These are phyloP conservation scores for Daldinia decipiens DNA, from an alignment of 495 filamentous ascomycete genomes.

Conservation along the genomic window DNA sequence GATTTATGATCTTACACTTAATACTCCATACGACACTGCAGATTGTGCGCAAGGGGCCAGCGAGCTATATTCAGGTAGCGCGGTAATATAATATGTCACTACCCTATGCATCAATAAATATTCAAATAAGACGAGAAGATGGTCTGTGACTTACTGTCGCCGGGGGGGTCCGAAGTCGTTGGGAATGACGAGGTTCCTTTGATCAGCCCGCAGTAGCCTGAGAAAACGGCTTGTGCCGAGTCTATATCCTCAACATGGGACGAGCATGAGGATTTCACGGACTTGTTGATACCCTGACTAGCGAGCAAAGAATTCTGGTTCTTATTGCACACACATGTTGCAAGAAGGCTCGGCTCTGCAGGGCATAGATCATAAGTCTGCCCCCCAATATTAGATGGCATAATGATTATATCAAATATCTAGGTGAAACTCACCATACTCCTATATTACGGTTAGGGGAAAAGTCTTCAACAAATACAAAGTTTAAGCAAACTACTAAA, in stretches of 20 bases:
- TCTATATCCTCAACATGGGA: constrained; percentile 54
- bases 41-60: constrained; percentile 56
- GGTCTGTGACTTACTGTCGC: constrained; percentile 51
- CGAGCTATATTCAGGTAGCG: constrained; percentile 54
- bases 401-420: background rate
- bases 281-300: constrained; percentile 53
- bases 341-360: constrained; percentile 52
- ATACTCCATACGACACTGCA: constrained; percentile 55
- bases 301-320: constrained; percentile 55
- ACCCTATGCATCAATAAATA: background rate
- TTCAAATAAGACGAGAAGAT: background rate
- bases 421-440: constrained; percentile 48
- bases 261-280: constrained; percentile 54
- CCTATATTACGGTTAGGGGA: constrained; percentile 41
- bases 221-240: constrained; percentile 60
- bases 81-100: constrained; percentile 64
- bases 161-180: constrained; percentile 54
- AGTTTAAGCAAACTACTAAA: background rate
- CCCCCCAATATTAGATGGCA: constrained; percentile 23
- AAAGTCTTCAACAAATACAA: background rate
- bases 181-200: constrained; percentile 59
- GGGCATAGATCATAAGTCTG: constrained; percentile 52
- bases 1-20: constrained; percentile 45
- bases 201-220: constrained; percentile 59
- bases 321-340: constrained; percentile 60